A percentile compares a stretch with the other conserved stretches of the same genome.
Conservation (phyloP, 2,329 filamentous ascomycete genomes). For the Colletotrichum aenigma region DNA sequence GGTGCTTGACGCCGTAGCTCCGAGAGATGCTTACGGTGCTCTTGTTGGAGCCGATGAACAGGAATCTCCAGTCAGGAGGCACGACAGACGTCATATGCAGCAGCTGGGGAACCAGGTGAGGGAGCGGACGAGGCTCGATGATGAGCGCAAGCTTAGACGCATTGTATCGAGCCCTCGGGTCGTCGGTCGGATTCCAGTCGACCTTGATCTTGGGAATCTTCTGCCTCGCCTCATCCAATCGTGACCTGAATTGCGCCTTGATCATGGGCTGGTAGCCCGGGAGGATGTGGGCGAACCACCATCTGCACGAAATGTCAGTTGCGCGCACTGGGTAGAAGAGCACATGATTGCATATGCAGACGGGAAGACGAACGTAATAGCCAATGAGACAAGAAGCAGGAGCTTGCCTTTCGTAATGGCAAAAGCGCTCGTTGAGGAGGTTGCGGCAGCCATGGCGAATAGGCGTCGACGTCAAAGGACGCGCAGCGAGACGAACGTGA, state of each 20-base stretch:
- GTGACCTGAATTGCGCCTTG: constrained; percentile 37
- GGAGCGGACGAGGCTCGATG: constrained; percentile 52
- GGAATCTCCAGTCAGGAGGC: constrained; percentile 61
- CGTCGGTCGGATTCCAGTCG: constrained; percentile 37
- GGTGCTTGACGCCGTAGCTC: constrained; percentile 50
- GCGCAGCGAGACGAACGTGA: not conserved
- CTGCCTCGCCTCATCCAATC: constrained; percentile 43
- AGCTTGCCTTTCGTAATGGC: constrained; percentile 39
- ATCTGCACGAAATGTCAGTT: constrained; percentile 35
- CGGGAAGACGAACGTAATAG: constrained; percentile 38
- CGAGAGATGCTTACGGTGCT: constrained; percentile 50
- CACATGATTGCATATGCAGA: not conserved
- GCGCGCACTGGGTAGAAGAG: not conserved
- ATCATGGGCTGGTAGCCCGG: constrained; percentile 49
- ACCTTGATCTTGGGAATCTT: constrained; percentile 44
- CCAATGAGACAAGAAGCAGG: constrained; percentile 36
- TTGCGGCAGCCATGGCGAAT: constrained; percentile 18
- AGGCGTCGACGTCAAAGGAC: not conserved
- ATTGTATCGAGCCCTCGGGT: constrained; percentile 45
- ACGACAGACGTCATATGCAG: constrained; percentile 58
- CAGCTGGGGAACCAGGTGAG: constrained; percentile 53
- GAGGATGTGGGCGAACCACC: constrained; percentile 49
- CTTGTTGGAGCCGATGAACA: constrained; percentile 54
- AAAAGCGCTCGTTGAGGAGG: constrained; percentile 23
- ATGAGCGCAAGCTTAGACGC: constrained; percentile 55